phyloP scores from a whole-genome alignment of 257 asterid species.

The Lycium ferocissimum region DNA sequence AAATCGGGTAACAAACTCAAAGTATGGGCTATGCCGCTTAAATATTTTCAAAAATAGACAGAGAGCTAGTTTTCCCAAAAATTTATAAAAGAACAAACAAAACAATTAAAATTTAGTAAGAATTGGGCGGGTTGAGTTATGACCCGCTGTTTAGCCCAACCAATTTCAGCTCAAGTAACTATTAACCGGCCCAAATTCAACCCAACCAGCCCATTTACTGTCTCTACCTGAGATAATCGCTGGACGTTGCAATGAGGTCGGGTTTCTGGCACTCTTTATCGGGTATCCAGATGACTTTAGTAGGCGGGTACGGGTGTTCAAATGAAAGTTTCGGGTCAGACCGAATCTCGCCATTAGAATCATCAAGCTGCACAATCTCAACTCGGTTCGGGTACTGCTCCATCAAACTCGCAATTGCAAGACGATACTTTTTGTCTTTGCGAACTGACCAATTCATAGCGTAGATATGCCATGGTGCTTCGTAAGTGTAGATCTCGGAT shows the following conservation, averaged over 20 bases:
- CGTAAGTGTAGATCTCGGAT: slow-evolving; percentile 97
- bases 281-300: slow-evolving; percentile 84
- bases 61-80: too few species aligned
- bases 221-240: slow-evolving; percentile 65
- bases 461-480: slow-evolving; percentile 97
- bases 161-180: too few species aligned
- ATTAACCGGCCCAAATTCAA: too few species aligned
- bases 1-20: too few species aligned
- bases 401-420: slow-evolving; percentile 83
- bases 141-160: too few species aligned
- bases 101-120: too few species aligned
- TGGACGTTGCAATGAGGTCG: slow-evolving; percentile 85
- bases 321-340: slow-evolving; percentile 79
- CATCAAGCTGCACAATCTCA: slow-evolving; percentile 88
- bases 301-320: slow-evolving; percentile 97
- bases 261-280: slow-evolving; percentile 95
- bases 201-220: too few species aligned
- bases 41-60: too few species aligned
- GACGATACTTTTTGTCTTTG: slow-evolving; percentile 87
- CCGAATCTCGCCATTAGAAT: slow-evolving; percentile 82
- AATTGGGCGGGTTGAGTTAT: too few species aligned
- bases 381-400: slow-evolving; percentile 88
- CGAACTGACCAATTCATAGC: slow-evolving; percentile 97
- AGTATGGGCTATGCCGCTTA: too few species aligned
- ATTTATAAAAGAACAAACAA: too few species aligned